These are phyloP conservation scores for Nannizziopsis barbatae DNA, from an alignment of 2,329 filamentous ascomycete genomes.

Conservation along the genomic window DNA sequence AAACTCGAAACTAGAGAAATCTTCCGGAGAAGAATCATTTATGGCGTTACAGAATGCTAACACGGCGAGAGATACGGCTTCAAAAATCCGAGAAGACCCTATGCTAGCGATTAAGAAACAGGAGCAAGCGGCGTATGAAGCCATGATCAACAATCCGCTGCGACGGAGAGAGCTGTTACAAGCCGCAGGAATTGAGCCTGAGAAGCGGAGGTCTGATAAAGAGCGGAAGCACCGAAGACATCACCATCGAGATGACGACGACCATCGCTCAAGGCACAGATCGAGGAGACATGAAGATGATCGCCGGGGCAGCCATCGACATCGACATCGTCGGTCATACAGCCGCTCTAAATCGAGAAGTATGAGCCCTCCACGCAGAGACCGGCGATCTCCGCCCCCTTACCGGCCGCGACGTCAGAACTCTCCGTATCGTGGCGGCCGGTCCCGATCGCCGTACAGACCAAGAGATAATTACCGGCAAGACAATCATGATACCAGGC, in stretches of 20 bases:
- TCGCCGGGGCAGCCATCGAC: constrained; percentile 15
- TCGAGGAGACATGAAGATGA: constrained; percentile 22
- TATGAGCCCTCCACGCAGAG: constrained; percentile 13
- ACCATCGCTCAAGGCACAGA: constrained; percentile 13
- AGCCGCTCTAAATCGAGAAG: constrained; percentile 34
- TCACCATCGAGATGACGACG: constrained; percentile 18
- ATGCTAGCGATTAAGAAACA: constrained; percentile 86
- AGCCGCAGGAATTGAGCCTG: constrained; percentile 31
- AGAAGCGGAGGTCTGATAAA: constrained; percentile 27
- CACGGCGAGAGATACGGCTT: constrained; percentile 63
- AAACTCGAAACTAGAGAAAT: constrained; percentile 68
- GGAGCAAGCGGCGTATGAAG: constrained; percentile 68
- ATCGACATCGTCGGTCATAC: constrained; percentile 33
- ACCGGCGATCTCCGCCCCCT: constrained; percentile 17
- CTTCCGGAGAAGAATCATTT: constrained; percentile 51
- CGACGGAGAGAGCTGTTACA: constrained; percentile 53
- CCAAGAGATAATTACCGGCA: constrained; percentile 23
- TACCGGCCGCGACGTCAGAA: constrained; percentile 18
- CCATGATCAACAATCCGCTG: constrained; percentile 37
- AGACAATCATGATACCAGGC: constrained; percentile 21
- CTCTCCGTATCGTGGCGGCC: constrained; percentile 17
- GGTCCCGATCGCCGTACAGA: constrained; percentile 32
- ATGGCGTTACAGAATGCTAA: constrained; percentile 55
- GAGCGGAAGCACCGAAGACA: constrained; percentile 40
- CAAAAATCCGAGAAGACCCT: constrained; percentile 84